Conservation (phyloP, 352 stramenopile species). For the Pythium aphanidermatum region DNA sequence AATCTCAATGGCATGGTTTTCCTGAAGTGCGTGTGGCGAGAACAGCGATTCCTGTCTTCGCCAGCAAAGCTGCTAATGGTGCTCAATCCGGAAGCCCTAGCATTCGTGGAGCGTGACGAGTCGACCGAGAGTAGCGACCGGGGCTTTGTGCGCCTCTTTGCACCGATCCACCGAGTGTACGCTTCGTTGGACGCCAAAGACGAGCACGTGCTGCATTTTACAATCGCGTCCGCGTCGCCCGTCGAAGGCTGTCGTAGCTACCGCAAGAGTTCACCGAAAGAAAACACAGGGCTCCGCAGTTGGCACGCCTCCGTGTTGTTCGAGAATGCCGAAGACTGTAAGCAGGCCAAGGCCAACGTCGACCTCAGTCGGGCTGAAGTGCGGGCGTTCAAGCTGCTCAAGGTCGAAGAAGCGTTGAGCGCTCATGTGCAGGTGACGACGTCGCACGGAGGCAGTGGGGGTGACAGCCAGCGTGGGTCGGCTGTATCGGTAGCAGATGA, state of each 20-base stretch:
- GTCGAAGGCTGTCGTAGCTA: slow-evolving; percentile 59
- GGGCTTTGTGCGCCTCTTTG: slow-evolving; percentile 52
- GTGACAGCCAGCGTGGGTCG: slow-evolving; percentile 16
- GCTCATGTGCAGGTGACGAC: slow-evolving; percentile 55
- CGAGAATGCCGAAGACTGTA: slow-evolving; percentile 46
- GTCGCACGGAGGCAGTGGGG: slow-evolving; percentile 22
- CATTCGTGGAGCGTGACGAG: slow-evolving; percentile 42
- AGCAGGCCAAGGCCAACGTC: slow-evolving; percentile 62
- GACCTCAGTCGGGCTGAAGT: slow-evolving; percentile 70
- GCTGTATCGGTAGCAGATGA: slow-evolving; percentile 17
- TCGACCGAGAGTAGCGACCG: slow-evolving; percentile 25
- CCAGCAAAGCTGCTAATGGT: slow-evolving; percentile 58
- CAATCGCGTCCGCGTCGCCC: slow-evolving; percentile 44
- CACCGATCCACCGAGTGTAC: slow-evolving; percentile 67
- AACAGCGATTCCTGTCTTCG: slow-evolving; percentile 65
- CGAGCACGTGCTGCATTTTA: slow-evolving; percentile 63
- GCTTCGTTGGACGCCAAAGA: slow-evolving; percentile 63
- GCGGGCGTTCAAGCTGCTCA: slow-evolving; percentile 70
- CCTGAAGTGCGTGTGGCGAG: slow-evolving; percentile 65
- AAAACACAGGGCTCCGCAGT: slow-evolving; percentile 18
- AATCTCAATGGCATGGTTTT: slow-evolving; percentile 56
- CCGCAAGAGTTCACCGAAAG: slow-evolving; percentile 32
- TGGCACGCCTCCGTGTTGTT: slow-evolving; percentile 74
- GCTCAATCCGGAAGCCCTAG: slow-evolving; percentile 69
- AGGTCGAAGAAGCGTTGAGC: slow-evolving; percentile 67